A percentile compares a stretch with the other conserved stretches of the same genome.
Conservation (phyloP, 176 grass and related monocot genomes). For the Carex kokanica region DNA sequence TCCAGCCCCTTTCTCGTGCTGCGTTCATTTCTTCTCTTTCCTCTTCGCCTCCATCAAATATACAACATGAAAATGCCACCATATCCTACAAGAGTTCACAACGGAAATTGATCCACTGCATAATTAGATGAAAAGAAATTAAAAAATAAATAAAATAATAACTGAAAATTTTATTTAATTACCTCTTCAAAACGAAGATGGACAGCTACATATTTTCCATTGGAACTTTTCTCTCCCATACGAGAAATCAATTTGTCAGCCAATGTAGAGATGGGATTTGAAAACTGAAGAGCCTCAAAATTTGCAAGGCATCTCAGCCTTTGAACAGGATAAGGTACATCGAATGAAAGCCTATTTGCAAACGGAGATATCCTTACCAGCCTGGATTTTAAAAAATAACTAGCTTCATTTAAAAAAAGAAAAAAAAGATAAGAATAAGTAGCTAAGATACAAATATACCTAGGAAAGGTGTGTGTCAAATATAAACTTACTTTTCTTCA, state of each 20-base stretch:
- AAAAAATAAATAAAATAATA: background rate
- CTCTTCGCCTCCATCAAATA: constrained; percentile 77
- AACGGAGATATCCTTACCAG: constrained; percentile 96
- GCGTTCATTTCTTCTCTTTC: constrained; percentile 81
- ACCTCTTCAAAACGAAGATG: constrained; percentile 99
- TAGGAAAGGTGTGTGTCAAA: background rate
- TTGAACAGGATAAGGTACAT: constrained; percentile 81
- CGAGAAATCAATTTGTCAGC: constrained; percentile 80
- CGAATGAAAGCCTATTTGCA: constrained; percentile 84
- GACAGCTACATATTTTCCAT: constrained; percentile 84
- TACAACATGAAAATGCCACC: constrained; percentile 98
- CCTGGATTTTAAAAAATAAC: constrained; percentile 31
- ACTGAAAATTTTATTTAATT: constrained; percentile 28
- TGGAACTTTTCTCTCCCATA: constrained; percentile 69
- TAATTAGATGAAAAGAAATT: background rate
- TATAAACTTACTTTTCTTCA: constrained; percentile 77
- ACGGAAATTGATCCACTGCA: background rate
- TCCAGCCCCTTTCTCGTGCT: constrained; percentile 95
- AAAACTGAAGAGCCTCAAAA: constrained; percentile 94
- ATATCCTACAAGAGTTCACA: constrained; percentile 72
- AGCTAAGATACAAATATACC: background rate
- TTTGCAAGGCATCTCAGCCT: constrained; percentile 87
- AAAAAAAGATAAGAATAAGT: background rate
- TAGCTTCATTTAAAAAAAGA: background rate
- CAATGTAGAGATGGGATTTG: constrained; percentile 66